Evolutionary conservation across 192 early-diverging fungal species (phyloP).

Genomic region (Backusella tuberculispora): DNA sequence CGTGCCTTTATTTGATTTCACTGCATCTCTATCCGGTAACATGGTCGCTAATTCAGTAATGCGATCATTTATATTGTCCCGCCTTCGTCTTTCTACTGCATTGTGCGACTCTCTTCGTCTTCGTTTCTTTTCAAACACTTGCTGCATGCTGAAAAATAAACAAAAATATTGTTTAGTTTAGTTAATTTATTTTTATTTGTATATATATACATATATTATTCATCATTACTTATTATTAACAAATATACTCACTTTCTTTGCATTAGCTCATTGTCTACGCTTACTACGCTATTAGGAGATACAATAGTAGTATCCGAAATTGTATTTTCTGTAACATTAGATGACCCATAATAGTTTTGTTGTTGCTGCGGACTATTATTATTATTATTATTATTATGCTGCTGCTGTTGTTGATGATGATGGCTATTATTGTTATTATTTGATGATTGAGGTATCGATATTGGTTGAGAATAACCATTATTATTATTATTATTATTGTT

Average conservation of each 20-base stretch:
- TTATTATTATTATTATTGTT: conserved; percentile 1
- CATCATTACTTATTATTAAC: too few species aligned
- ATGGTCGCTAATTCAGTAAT: conserved; percentile 88
- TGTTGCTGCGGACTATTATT: background rate
- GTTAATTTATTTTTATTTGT: too few species aligned
- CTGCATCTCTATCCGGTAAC: conserved; percentile 77
- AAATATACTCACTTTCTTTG: conserved; percentile 37
- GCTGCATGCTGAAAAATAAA: conserved; percentile 34
- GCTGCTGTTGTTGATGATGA: conserved; percentile 16
- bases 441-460: too few species aligned
- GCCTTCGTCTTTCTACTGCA: conserved; percentile 92
- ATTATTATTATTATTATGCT: conserved; percentile 13
- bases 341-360: background rate
- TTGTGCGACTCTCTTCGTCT: conserved; percentile 96
- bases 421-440: conserved; percentile 19
- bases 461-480: too few species aligned
- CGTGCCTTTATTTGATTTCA: conserved; percentile 92
- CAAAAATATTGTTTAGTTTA: background rate
- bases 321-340: conserved; percentile 10
- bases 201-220: background rate
- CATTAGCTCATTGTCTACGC: conserved; percentile 28
- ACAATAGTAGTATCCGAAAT: conserved; percentile 20
- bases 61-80: conserved; percentile 98
- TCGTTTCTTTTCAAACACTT: conserved; percentile 78
- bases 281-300: conserved; percentile 28